Conservation (phyloP, 2,329 filamentous ascomycete genomes). For the Arthrobotrys musiformis region DNA sequence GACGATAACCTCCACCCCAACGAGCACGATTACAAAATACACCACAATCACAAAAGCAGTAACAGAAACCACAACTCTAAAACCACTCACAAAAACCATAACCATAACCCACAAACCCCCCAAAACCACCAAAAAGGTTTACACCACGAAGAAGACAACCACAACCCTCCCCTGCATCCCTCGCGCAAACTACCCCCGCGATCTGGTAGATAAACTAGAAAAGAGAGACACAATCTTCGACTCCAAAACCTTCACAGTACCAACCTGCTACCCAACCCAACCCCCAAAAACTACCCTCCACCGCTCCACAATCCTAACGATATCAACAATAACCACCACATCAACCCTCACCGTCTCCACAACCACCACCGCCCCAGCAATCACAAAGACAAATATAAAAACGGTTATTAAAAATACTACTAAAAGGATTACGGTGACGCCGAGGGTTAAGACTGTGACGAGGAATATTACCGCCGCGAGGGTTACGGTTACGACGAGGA, state of each 20-base stretch:
- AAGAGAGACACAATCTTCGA: background rate
- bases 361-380: background rate
- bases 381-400: no score
- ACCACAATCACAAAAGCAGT: background rate
- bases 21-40: background rate
- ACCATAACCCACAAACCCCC: constrained; percentile 4
- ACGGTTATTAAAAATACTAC: no score
- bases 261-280: no score
- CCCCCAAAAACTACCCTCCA: no score
- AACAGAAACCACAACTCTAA: background rate
- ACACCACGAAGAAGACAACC: background rate
- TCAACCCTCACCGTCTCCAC: background rate
- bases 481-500: background rate
- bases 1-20: background rate
- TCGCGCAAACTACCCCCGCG: background rate
- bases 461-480: background rate
- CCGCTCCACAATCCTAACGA: background rate
- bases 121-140: background rate
- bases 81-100: background rate
- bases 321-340: background rate
- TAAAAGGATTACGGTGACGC: no score
- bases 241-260: background rate
- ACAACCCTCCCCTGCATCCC: constrained; percentile 1
- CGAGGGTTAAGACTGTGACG: no score
- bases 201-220: background rate